These are phyloP conservation scores for Purpureocillium takamizusanense DNA, from an alignment of 2,329 filamentous ascomycete species.

Conservation along the genomic window DNA sequence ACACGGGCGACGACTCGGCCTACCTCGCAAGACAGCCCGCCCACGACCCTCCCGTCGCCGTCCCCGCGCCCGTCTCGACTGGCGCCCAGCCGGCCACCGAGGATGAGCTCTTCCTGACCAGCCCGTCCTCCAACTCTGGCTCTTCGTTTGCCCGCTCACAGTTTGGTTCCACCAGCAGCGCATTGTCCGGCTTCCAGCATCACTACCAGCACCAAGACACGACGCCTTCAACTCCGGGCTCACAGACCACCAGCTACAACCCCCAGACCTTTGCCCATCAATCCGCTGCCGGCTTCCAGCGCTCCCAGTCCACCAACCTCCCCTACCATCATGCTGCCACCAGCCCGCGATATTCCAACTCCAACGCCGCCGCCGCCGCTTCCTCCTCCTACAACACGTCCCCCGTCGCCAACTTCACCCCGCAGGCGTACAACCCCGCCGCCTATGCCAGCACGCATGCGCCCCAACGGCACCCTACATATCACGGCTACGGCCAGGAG, in stretches of 20 bases:
- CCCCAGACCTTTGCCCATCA: slow-evolving; percentile 51
- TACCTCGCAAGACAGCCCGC: slow-evolving; percentile 32
- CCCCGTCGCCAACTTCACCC: slow-evolving; percentile 37
- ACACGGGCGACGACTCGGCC: slow-evolving; percentile 62
- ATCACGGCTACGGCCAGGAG: slow-evolving; percentile 38
- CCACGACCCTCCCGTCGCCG: slow-evolving; percentile 6
- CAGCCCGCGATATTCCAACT: slow-evolving; percentile 27
- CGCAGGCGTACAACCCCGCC: slow-evolving; percentile 49
- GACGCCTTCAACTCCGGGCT: slow-evolving; percentile 32
- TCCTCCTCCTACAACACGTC: slow-evolving; percentile 14
- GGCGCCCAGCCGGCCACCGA: slow-evolving; percentile 16
- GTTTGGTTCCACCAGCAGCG: slow-evolving; percentile 34
- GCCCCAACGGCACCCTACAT: slow-evolving; percentile 42
- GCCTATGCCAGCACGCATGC: slow-evolving; percentile 41
- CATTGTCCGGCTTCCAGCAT: slow-evolving; percentile 43
- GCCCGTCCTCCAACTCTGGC: slow-evolving; percentile 21
- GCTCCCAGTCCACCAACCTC: slow-evolving; percentile 42
- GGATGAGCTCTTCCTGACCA: slow-evolving; percentile 58
- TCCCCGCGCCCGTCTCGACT: neutral
- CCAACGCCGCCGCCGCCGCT: slow-evolving; percentile 24
- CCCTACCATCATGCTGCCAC: slow-evolving; percentile 40
- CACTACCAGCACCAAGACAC: slow-evolving; percentile 41
- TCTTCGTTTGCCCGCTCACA: slow-evolving; percentile 17
- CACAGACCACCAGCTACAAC: slow-evolving; percentile 51
- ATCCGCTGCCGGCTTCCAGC: slow-evolving; percentile 16